phyloP scores from a whole-genome alignment of 2,329 filamentous ascomycete species.

The Lachnellula occidentalis region DNA sequence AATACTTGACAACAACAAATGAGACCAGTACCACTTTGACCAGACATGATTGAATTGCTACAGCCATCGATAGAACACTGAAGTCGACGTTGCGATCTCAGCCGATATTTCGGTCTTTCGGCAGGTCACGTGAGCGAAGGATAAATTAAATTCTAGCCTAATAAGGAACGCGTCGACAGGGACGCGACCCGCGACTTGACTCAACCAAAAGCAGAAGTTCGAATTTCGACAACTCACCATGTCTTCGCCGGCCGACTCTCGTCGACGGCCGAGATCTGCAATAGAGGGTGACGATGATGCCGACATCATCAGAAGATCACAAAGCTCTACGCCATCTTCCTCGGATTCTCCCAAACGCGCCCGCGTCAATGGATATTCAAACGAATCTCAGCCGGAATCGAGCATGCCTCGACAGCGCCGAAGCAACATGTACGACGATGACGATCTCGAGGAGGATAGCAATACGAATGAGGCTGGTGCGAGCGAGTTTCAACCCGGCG shows the following conservation, averaged over 20 bases:
- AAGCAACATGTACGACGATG: not conserved
- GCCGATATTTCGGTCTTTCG: too few relatives aligned
- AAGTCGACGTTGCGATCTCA: too few relatives aligned
- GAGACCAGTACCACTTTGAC: too few relatives aligned
- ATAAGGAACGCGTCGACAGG: not conserved
- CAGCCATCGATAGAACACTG: not conserved
- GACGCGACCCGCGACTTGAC: constrained; percentile 1
- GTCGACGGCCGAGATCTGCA: constrained; percentile 15
- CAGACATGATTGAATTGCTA: too few relatives aligned
- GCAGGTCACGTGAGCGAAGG: too few relatives aligned
- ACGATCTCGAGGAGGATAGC: constrained; percentile 8
- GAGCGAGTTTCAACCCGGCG: constrained; percentile 52
- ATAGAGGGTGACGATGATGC: constrained; percentile 26
- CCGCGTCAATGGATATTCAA: constrained; percentile 17
- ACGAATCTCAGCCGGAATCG: constrained; percentile 9
- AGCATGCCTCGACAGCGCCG: constrained; percentile 3
- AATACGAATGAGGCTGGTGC: constrained; percentile 4
- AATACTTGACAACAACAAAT: too few relatives aligned
- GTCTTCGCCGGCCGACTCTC: constrained; percentile 6
- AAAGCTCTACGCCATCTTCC: constrained; percentile 13
- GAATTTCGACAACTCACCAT: not conserved
- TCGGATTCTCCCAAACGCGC: constrained; percentile 22
- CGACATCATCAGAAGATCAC: constrained; percentile 15
- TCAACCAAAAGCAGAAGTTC: not conserved
- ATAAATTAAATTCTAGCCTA: too few relatives aligned